Evolutionary conservation across 192 early-diverging fungal species (phyloP).

Genomic region (Dissophora globulifera): DNA sequence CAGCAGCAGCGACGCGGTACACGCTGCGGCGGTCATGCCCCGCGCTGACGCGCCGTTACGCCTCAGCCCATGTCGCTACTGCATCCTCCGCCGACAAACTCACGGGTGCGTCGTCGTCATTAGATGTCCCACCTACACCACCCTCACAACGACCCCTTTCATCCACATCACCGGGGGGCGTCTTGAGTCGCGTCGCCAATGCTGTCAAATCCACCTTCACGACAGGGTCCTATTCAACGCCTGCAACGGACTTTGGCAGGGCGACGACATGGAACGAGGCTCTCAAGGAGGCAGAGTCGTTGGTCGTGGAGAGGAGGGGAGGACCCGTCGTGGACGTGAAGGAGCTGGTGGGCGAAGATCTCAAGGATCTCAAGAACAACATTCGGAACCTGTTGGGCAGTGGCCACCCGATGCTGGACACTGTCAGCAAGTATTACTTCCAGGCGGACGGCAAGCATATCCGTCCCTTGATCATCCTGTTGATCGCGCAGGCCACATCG

Average conservation of each 20-base stretch:
- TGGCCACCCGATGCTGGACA: conserved; percentile 90
- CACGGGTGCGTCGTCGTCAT: no score
- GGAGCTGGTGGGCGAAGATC: conserved; percentile 85
- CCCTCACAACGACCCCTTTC: no score
- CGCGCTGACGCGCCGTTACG: conserved; percentile 16
- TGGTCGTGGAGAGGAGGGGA: conserved; percentile 58
- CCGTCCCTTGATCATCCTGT: conserved; percentile 89
- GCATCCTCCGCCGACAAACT: no score
- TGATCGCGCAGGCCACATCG: conserved; percentile 88
- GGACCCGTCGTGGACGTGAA: conserved; percentile 71
- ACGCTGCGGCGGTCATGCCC: conserved; percentile 9
- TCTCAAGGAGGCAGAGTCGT: conserved; percentile 60
- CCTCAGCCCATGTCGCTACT: conserved; percentile 4
- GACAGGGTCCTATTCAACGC: conserved; percentile 50
- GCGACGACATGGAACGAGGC: conserved; percentile 61
- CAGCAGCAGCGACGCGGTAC: neutral
- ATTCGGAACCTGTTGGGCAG: conserved; percentile 85
- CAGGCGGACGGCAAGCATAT: conserved; percentile 88
- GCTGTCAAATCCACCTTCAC: conserved; percentile 52
- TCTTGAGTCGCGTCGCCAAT: conserved; percentile 39
- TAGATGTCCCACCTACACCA: no score
- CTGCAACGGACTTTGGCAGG: conserved; percentile 36
- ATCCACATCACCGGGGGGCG: no score
- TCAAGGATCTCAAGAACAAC: conserved; percentile 86
- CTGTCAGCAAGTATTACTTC: conserved; percentile 93